Evolutionary conservation across 2,329 filamentous ascomycete genomes (phyloP).

Genomic region (Epichloe brachyelytri): DNA sequence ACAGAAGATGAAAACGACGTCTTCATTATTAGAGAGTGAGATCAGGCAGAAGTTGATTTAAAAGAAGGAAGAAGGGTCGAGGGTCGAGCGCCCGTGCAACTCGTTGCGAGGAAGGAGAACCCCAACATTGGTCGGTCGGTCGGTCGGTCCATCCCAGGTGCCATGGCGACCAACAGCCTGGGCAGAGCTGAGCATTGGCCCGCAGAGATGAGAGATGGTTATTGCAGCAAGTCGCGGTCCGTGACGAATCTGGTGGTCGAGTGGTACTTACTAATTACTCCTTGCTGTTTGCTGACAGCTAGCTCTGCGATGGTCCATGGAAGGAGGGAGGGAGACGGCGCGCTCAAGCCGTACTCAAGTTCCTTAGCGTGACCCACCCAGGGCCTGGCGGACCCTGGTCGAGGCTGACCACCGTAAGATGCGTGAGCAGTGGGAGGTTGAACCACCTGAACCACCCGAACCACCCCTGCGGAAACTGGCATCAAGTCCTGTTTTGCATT

Average conservation of each 20-base stretch:
- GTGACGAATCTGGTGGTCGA: conserved; percentile 4
- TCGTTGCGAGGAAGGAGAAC: conserved; percentile 1
- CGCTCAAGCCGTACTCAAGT: no score
- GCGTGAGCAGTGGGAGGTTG: conserved; percentile 4
- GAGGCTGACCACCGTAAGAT: conserved; percentile 6
- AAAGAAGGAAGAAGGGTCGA: neutral
- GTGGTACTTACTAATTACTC: neutral
- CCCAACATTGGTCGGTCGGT: no score
- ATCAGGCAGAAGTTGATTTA: neutral
- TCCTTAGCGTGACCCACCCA: conserved; percentile 1
- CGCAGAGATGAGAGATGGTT: neutral
- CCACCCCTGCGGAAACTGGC: no score
- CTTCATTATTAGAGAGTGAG: conserved; percentile 1
- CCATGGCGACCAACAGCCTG: conserved; percentile 6
- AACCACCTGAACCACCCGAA: no score
- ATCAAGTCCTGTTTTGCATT: no score
- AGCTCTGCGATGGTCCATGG: neutral
- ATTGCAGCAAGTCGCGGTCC: neutral
- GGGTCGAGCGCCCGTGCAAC: neutral
- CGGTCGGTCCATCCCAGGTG: neutral
- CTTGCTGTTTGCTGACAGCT: conserved; percentile 3
- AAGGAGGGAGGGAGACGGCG: neutral
- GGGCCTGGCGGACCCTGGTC: conserved; percentile 2
- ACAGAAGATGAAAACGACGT: conserved; percentile 5
- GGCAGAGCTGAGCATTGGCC: conserved; percentile 6